Evolutionary conservation across 306 rosid species (phyloP), one percentile per base, ranked within the genome.

Genomic region (Hippophae rhamnoides): DNA sequence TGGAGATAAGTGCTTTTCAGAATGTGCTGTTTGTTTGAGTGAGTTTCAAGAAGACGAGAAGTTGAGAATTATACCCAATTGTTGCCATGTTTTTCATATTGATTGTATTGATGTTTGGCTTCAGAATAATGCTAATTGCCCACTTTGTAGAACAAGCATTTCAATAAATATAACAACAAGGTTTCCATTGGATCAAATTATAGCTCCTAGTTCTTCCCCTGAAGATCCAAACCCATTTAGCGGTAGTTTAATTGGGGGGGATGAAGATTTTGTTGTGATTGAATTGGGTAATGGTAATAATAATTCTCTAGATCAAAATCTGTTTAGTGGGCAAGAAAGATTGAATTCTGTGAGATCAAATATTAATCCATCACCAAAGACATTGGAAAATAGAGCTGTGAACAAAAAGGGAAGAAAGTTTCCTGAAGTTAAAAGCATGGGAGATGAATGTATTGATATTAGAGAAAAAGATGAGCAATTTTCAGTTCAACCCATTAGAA

Each of bases 71-170:
- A 88, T 88, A 64, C 99, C 97, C 10, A 78, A 84, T 52, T 93
- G 99, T 57, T 66, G 81, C 66, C 97, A 93, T 60, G 67, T 82
- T 7, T 93, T 93, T 52, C 99, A 93, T 69, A 86, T 88, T 57
- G 97, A 88, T 72, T 93, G 99, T 76, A 86, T 93, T 46, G 99
- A 93, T 54, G 84, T 88, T 52, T 88, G 99, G 99, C 94, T 93
- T 47, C 95, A 83, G 64, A 77, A 52, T 74, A 88, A 80, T 74
- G 83, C 95, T n/a, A 93, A 88, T 75, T 93, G 99, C 73, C 99
- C 97, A 38, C 97, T 93, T 55, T 93, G 99, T 44, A 76, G 99
- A 61, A 82, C 89, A 41, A 80, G 79, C 63, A 78, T 87, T 78
- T 92, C 95, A 2, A 51, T 76, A 38, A 27, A 27, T 27, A 27